Evolutionary conservation across 2,329 filamentous ascomycete species (phyloP), one percentile per base, ranked within the genome.

Genomic region (Juglanconis oblonga): DNA sequence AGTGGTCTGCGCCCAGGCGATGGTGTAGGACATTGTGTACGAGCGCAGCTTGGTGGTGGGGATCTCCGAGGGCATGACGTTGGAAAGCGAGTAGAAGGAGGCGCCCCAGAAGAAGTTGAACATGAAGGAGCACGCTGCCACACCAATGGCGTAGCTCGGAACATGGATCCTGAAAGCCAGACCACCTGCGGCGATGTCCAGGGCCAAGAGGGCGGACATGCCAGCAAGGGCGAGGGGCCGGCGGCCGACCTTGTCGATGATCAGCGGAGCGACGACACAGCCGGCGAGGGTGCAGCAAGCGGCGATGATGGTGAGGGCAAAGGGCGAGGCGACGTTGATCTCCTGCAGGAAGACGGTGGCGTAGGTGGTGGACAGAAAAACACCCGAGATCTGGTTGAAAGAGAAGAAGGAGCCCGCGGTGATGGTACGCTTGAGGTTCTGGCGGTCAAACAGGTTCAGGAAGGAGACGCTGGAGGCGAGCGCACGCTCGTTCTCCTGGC

Each of bases 31-130:
- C 70, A 74, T 71, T 35, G 72, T 74, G 45, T 53, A 53, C 17
- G 45, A 52, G 45, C 58, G 58, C 40, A 61, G 8, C 38, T 49
- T 53, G 5, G 58, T 50, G 35, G 48, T 57, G 11, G 58, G 70
- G 69, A 60, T 74, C 69, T 45, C 72, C 71, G n/a, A 74, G 67
- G 50, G 69, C 70, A 36, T 70, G 70, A 7, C 71, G 73, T 9
- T 72, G 69, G 54, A 75, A 35, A 75, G 59, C 1, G 73, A 73
- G 62, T 69, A 70, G 64, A 74, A 75, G 0, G 71, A 73, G 8
- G 70, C 70, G 10, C 71, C 69, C 67, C 72, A 73, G 62, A 74
- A 73, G 66, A 74, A 75, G 44, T 70, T 72, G 63, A 75, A 74
- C 24, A 74, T 64, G 51, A 75, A 72, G 4, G 67, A 69, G 5